Conservation (phyloP, 805 yeast species). For the Yarrowia sp. region DNA sequence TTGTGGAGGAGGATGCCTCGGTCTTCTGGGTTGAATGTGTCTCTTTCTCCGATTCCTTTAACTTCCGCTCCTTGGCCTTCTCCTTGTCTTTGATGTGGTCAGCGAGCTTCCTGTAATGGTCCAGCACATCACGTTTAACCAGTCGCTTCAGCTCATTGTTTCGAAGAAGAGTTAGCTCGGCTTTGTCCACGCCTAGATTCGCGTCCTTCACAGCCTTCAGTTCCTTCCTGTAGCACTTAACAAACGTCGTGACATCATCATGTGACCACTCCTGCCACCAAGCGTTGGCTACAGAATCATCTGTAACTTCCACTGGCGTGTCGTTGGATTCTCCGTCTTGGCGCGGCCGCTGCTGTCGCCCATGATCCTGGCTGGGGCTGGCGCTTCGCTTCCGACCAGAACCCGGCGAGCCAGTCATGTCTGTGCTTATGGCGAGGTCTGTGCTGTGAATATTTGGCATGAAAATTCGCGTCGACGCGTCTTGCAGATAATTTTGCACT, state of each 20-base stretch:
- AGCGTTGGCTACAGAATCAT: neutral
- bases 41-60: too few species aligned
- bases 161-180: neutral
- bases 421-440: neutral
- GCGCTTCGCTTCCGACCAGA: neutral
- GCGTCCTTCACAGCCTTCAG: neutral
- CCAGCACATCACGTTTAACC: neutral
- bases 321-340: neutral
- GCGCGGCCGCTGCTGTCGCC: neutral
- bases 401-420: neutral
- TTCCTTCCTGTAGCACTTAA: neutral
- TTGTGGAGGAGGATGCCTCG: too few species aligned
- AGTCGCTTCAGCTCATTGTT: neutral
- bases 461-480: too few species aligned
- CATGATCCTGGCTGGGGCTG: neutral
- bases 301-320: neutral
- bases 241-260: neutral
- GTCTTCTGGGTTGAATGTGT: too few species aligned
- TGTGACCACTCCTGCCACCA: conserved; percentile 1
- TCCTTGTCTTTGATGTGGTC: neutral
- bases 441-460: neutral
- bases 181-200: neutral
- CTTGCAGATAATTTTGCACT: too few species aligned
- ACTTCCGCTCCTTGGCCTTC: too few species aligned
- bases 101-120: neutral